Evolutionary conservation across 108 stramenopile genomes (phyloP).

Genomic region (Thalassiosira profunda): DNA sequence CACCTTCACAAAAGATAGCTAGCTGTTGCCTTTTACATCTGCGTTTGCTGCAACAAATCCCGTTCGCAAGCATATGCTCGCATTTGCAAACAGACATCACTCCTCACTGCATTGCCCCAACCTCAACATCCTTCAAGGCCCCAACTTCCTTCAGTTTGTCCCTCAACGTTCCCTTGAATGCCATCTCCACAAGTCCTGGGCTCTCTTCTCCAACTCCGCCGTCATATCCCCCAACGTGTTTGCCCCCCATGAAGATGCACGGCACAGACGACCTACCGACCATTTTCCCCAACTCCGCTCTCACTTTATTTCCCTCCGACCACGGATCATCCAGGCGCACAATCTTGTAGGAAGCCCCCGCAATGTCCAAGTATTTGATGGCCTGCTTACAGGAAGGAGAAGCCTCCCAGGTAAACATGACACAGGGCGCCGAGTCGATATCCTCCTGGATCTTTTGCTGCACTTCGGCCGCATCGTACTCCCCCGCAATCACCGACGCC

Average conservation of each 20-base stretch:
- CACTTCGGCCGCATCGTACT: constrained; percentile 57
- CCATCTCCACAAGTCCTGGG: constrained; percentile 66
- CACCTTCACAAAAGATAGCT: too few relatives aligned
- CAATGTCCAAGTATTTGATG: constrained; percentile 60
- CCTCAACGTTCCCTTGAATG: constrained; percentile 67
- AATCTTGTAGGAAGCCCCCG: constrained; percentile 51
- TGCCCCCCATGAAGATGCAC: constrained; percentile 61
- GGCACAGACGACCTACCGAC: constrained; percentile 66
- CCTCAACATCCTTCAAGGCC: too few relatives aligned
- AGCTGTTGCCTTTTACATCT: too few relatives aligned
- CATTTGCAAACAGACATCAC: too few relatives aligned
- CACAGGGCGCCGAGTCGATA: constrained; percentile 61
- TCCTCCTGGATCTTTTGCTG: constrained; percentile 42
- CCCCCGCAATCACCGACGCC: constrained; percentile 62
- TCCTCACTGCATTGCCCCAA: too few relatives aligned
- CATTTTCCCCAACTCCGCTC: constrained; percentile 70
- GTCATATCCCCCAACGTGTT: constrained; percentile 80
- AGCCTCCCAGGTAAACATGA: constrained; percentile 62
- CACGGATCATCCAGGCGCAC: constrained; percentile 74
- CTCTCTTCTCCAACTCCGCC: constrained; percentile 60
- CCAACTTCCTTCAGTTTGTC: constrained; percentile 40
- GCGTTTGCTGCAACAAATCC: too few relatives aligned
- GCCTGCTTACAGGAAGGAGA: constrained; percentile 74
- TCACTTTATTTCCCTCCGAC: constrained; percentile 67
- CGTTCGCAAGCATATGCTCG: too few relatives aligned